These are phyloP conservation scores for Letharia columbiana DNA, from an alignment of 495 filamentous ascomycete species.

Conservation along the genomic window DNA sequence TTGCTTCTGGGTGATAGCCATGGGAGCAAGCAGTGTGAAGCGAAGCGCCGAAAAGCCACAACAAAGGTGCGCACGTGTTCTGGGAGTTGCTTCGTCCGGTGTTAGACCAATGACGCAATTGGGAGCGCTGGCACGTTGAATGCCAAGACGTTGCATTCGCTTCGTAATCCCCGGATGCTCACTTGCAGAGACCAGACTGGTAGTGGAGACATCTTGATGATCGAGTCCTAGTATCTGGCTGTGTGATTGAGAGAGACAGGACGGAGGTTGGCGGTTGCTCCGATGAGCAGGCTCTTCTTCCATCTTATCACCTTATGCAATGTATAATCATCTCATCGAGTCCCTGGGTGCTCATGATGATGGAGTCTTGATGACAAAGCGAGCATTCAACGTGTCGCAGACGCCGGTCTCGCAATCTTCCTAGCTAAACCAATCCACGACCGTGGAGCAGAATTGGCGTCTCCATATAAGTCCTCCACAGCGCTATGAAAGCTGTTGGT, in stretches of 20 bases:
- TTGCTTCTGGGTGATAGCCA: neutral
- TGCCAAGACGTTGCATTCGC: slow-evolving; percentile 4
- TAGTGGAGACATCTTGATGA: neutral
- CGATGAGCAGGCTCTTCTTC: neutral
- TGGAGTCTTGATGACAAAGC: neutral
- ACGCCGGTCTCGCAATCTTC: slow-evolving; percentile 15
- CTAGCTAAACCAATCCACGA: slow-evolving; percentile 18
- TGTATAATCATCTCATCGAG: neutral
- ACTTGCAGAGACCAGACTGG: neutral
- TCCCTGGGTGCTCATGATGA: neutral
- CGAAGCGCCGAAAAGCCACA: neutral
- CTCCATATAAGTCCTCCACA: slow-evolving; percentile 5
- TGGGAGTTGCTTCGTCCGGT: neutral
- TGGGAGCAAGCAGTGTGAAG: neutral
- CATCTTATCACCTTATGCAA: neutral
- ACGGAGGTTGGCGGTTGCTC: neutral
- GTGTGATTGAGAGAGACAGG: neutral
- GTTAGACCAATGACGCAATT: neutral
- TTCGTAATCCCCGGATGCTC: neutral
- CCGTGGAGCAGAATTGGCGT: neutral
- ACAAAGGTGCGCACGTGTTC: neutral
- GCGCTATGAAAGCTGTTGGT: slow-evolving; percentile 21
- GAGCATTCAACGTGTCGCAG: slow-evolving; percentile 8
- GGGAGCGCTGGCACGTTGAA: neutral
- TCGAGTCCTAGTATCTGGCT: neutral